These are phyloP conservation scores for Reutealis trisperma DNA, from an alignment of 345 rosid genomes.

Conservation along the genomic window DNA sequence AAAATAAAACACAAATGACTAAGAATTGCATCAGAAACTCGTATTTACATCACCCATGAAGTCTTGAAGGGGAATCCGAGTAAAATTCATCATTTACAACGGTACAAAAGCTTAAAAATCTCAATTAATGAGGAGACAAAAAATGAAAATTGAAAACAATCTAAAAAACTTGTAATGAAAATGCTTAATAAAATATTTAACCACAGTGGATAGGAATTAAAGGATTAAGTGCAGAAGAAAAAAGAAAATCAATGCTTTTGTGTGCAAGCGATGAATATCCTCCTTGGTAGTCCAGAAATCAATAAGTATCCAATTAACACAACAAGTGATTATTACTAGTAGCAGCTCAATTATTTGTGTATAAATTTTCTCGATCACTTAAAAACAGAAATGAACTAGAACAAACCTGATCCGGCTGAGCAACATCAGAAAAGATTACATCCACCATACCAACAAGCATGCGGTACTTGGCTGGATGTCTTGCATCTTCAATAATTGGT, in stretches of 20 bases:
- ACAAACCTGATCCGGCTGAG: slow-evolving; percentile 98
- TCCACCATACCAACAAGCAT: slow-evolving; percentile 99
- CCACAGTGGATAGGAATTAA: background rate
- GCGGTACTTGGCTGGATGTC: slow-evolving; percentile 94
- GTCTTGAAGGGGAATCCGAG: slow-evolving; percentile 70
- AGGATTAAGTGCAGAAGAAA: background rate
- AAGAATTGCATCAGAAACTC: slow-evolving; percentile 56
- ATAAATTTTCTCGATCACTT: too few species aligned
- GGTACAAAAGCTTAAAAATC: background rate
- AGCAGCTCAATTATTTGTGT: too few species aligned
- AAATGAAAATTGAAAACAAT: background rate
- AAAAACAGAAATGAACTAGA: background rate
- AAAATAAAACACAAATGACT: background rate
- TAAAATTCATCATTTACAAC: slow-evolving; percentile 44
- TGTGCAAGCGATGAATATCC: too few species aligned
- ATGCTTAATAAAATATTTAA: background rate
- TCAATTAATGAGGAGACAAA: background rate
- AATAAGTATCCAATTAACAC: background rate
- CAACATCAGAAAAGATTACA: slow-evolving; percentile 98
- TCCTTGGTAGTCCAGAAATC: background rate
- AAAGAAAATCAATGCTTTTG: background rate
- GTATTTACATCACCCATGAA: slow-evolving; percentile 52
- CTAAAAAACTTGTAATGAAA: background rate
- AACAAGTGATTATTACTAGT: too few species aligned
- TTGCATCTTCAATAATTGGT: slow-evolving; percentile 97